Evolutionary conservation across 495 filamentous ascomycete genomes (phyloP), one percentile per base, ranked within the genome.

Genomic region (Aspergillus incahuasiensis): DNA sequence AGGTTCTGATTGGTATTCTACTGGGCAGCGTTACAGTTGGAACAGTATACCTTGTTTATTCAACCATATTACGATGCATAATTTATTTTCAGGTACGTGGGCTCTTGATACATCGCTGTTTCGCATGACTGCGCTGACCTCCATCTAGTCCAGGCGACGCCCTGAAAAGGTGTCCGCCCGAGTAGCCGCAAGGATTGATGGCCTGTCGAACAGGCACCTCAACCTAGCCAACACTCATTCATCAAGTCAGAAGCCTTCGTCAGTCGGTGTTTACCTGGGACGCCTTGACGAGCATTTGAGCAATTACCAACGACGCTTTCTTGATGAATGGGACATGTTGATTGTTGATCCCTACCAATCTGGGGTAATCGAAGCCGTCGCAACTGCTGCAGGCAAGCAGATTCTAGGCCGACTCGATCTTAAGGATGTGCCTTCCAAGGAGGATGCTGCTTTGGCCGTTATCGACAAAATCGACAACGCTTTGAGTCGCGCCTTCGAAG

Each of bases 251-350:
- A 76, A 76, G 51, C 74, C 75, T 7, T 61, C 64, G 5, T 74
- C 75, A 18, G 80, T 79, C 56, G 79, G 78, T 9, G 72, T 79
- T 15, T 81, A 79, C 52, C 63, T 82, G 4, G 79, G 79, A 15
- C 49, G 54, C 6, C 70, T 82, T 30, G 58, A 55, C 13, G 60
- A 60, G 24, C 73, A 74, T 11, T 64, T 63, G 1, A 68, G 62
- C 13, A 44, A 64, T 24, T 57, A 68, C 8, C 66, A 79, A 53
- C 40, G 59, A 38, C 61, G 55, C 6, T 32, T 79, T 20, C 60
- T 81, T 5, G 47, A 62, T 22, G 69, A 72, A 62, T 81, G 74
- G 75, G 76, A 82, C 50, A 57, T 76, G 15, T 48, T 80, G 32
- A 63, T 82, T 6, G 64, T 80, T 15, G 76, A 82, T 60, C 72